Evolutionary conservation across 2,329 filamentous ascomycete genomes (phyloP), one percentile per base, ranked within the genome.

Genomic region (Hypoxylon sp.): DNA sequence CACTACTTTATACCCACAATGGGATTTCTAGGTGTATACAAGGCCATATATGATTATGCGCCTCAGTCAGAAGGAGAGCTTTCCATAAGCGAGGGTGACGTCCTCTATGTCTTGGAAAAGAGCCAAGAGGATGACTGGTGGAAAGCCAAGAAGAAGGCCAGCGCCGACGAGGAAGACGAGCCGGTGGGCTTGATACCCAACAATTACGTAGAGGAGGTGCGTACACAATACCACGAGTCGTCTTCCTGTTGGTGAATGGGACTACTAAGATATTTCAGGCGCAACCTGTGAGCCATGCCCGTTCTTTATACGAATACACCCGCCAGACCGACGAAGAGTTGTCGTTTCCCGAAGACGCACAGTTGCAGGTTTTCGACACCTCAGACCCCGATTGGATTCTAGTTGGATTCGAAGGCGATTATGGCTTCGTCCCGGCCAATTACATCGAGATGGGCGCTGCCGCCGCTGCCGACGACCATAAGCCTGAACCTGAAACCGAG

Each of bases 291-390:
- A 80, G 85, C 60, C 83, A 88, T 66, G 95, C 94, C 46, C 92
- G 89, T 74, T 91, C 95, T n/a, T 84, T 98, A n/a, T 99, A 94
- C 79, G 95, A 99, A 75, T 99, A 99, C 75, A 91, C 91, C 47
- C 87, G 94, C 68, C 95, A 99, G 78, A 99, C 95, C 20, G 95
- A 99, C 72, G 95, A 99, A 76, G 95, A 99, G 77, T 82, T 99
- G 8, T 98, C 94, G 20, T 98, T 99, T 73, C 85, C 91, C 45
- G 95, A 99, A 78, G 93, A 97, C 72, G 88, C 89, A 35, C 77
- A 86, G 40, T 83, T 99, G 45, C 81, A 90, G 59, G 90, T 99
- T 43, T 98, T 91, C 77, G 95, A 99, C 75, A 88, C 83, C 8
- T 89, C 92, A 4, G 95, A 99, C 74, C 91, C 92, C 11, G 95